phyloP scores from a whole-genome alignment of 2,329 filamentous ascomycete genomes.

The Tolypocladium inflatum region DNA sequence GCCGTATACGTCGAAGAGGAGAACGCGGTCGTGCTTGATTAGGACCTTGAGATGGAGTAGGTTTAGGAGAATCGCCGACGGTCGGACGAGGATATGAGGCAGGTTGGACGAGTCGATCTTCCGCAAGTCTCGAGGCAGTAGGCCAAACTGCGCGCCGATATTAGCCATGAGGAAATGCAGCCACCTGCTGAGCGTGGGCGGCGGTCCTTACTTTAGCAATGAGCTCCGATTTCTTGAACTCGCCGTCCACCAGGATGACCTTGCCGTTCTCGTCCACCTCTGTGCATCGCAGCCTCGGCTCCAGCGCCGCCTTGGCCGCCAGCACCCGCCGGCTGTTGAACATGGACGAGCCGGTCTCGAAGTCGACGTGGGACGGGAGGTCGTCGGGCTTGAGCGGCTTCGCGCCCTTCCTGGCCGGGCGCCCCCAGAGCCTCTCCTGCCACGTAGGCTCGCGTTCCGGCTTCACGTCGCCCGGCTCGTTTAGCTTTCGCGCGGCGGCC shows the following conservation, averaged over 20 bases:
- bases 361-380: constrained; percentile 49
- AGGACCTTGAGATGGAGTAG: constrained; percentile 91
- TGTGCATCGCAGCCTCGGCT: constrained; percentile 82
- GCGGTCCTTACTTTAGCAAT: constrained; percentile 66
- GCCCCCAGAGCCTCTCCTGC: constrained; percentile 41
- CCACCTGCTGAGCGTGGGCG: too few species aligned
- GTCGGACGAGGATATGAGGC: constrained; percentile 89
- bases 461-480: constrained; percentile 10
- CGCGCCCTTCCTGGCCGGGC: constrained; percentile 22
- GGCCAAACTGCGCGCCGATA: constrained; percentile 56
- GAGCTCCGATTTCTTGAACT: constrained; percentile 95
- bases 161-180: neutral
- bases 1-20: constrained; percentile 94
- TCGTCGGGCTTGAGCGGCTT: constrained; percentile 45
- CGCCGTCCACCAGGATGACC: constrained; percentile 84
- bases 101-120: constrained; percentile 97
- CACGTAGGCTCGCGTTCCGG: constrained; percentile 24
- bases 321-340: constrained; percentile 63
- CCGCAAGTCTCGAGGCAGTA: constrained; percentile 86
- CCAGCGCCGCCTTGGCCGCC: constrained; percentile 67
- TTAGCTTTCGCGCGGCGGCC: constrained; percentile 9
- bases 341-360: constrained; percentile 41
- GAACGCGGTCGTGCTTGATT: constrained; percentile 87
- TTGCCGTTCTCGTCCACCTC: constrained; percentile 90
- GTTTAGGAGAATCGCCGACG: constrained; percentile 88